Evolutionary conservation across 2,329 filamentous ascomycete species (phyloP).

Genomic region (Colletotrichum sp.): DNA sequence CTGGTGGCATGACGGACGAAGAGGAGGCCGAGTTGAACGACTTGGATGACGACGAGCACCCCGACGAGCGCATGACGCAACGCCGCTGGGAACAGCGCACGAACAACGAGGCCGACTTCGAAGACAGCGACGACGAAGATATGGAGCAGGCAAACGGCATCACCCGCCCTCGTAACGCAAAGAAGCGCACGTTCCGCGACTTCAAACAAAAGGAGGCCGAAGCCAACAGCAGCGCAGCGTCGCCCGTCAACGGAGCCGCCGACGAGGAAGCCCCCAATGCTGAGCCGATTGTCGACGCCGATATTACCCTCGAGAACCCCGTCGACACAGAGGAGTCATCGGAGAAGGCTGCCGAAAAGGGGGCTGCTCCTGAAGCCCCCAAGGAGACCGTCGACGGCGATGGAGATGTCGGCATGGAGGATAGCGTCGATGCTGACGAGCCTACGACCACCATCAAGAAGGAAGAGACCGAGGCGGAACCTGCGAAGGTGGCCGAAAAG

Average conservation of each 20-base stretch:
- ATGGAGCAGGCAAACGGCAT: conserved; percentile 76
- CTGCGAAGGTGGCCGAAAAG: conserved; percentile 31
- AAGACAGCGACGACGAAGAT: conserved; percentile 90
- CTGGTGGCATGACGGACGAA: conserved; percentile 66
- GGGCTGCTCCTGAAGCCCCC: background rate
- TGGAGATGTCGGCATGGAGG: conserved; percentile 58
- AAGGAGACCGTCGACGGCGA: conserved; percentile 46
- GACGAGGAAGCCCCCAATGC: conserved; percentile 31
- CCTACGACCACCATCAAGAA: conserved; percentile 40
- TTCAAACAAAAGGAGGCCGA: conserved; percentile 48
- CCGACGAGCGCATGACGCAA: conserved; percentile 82
- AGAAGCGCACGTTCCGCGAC: conserved; percentile 57
- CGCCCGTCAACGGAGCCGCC: conserved; percentile 38
- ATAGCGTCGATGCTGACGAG: conserved; percentile 34
- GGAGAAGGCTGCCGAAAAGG: conserved; percentile 11
- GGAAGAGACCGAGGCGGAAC: conserved; percentile 40
- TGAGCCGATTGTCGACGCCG: conserved; percentile 25
- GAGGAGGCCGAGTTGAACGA: conserved; percentile 71
- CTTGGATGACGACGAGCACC: conserved; percentile 84
- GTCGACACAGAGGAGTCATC: conserved; percentile 27
- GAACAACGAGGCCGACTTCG: conserved; percentile 79
- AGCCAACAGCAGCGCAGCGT: conserved; percentile 40
- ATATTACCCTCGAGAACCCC: conserved; percentile 35
- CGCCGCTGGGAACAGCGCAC: conserved; percentile 82
- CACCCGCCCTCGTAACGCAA: conserved; percentile 51